phyloP scores from a whole-genome alignment of 1,139 yeast species.

The Taiozyma sp. region DNA sequence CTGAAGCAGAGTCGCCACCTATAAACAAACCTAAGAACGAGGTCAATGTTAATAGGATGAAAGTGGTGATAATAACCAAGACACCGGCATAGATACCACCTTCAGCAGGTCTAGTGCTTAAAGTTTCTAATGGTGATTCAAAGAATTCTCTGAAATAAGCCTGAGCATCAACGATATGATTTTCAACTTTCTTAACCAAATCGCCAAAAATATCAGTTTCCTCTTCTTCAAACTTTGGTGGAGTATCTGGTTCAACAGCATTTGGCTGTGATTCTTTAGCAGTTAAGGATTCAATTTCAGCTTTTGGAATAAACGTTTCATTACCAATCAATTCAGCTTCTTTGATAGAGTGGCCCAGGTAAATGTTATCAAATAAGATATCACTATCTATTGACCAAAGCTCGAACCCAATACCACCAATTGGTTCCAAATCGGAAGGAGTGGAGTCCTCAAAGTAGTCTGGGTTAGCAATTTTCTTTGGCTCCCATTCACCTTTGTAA shows the following conservation, averaged over 20 bases:
- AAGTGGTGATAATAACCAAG: constrained; percentile 34
- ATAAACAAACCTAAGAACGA: constrained; percentile 26
- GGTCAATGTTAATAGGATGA: constrained; percentile 39
- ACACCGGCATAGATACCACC: constrained; percentile 42
- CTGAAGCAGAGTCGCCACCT: constrained; percentile 16
- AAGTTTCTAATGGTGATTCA: constrained; percentile 38
- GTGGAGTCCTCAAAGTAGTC: constrained; percentile 51
- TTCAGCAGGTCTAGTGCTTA: constrained; percentile 43
- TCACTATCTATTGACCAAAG: constrained; percentile 83
- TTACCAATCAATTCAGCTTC: constrained; percentile 88
- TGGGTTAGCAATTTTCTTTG: constrained; percentile 65
- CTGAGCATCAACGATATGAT: constrained; percentile 23
- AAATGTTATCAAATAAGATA: constrained; percentile 76
- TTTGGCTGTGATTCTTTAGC: constrained; percentile 36
- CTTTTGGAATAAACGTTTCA: constrained; percentile 62
- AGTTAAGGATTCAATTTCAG: constrained; percentile 45
- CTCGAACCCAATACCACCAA: constrained; percentile 86
- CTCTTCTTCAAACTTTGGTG: constrained; percentile 1
- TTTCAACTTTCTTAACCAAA: constrained; percentile 16
- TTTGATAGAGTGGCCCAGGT: constrained; percentile 72
- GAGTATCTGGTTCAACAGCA: constrained; percentile 32
- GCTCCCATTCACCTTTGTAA: constrained; percentile 79
- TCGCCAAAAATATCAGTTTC: constrained; percentile 10
- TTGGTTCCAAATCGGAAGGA: constrained; percentile 61
- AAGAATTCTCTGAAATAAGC: constrained; percentile 34